Percentiles rank a stretch among this genome's conserved stretches.
Evolutionary conservation across 2,329 filamentous ascomycete genomes (phyloP).

Genomic region (Cytospora piceae): DNA sequence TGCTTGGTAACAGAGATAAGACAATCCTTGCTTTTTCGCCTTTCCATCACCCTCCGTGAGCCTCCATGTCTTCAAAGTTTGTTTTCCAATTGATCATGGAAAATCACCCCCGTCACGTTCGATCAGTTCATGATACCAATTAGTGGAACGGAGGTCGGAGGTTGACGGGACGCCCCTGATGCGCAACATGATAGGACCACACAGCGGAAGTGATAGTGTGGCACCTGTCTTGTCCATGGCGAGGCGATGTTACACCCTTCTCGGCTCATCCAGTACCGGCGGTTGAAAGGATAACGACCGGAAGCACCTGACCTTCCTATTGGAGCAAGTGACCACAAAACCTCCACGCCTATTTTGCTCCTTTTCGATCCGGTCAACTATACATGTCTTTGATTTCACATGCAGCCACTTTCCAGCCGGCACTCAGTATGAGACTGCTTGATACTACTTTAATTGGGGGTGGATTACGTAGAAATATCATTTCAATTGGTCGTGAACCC

Average conservation of each 20-base stretch:
- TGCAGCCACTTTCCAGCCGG: conserved; percentile 4
- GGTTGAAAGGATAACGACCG: background rate
- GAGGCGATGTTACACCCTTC: background rate
- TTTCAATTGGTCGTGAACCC: conserved; percentile 4
- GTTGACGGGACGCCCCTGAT: background rate
- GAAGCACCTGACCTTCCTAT: conserved; percentile 15
- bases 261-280: background rate
- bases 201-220: background rate
- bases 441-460: background rate
- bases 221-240: background rate
- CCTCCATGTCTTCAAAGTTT: too few relatives aligned
- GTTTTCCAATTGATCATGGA: background rate
- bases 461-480: background rate
- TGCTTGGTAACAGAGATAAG: background rate
- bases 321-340: conserved; percentile 22
- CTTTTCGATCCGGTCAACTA: background rate
- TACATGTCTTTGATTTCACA: conserved; percentile 12
- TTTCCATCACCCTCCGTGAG: too few relatives aligned
- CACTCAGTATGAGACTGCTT: background rate
- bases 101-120: background rate
- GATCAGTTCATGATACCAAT: background rate
- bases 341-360: background rate
- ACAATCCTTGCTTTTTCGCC: background rate
- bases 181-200: background rate
- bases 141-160: background rate